A percentile compares a stretch with the other conserved stretches of the same genome.
Evolutionary conservation across 306 rosid genomes (phyloP).

Genomic region (Medicago truncatula): MtrunA17r5.0-ANR NC_053043.1:14283501-14284000

Average conservation of each 20-base stretch:
- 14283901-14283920: slow-evolving; percentile 65
- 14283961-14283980: slow-evolving; percentile 79
- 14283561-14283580: no score
- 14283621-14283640: no score
- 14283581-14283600: no score
- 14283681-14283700: no score
- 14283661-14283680: no score
- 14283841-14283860: slow-evolving; percentile 77
- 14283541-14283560: no score
- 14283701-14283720: no score
- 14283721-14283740: not conserved
- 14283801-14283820: slow-evolving; percentile 61
- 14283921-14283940: slow-evolving; percentile 69
- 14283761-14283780: slow-evolving; percentile 67
- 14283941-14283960: slow-evolving; percentile 82
- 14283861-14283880: slow-evolving; percentile 81
- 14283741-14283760: slow-evolving; percentile 40
- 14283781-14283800: slow-evolving; percentile 80
- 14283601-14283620: no score
- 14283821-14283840: slow-evolving; percentile 74
- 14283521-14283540: no score
- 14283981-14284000: slow-evolving; percentile 26
- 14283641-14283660: no score
- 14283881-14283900: slow-evolving; percentile 80
- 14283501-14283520: no score